A percentile compares a stretch with the other conserved stretches of the same genome.
Evolutionary conservation across 2,329 filamentous ascomycete genomes (phyloP).

Genomic region (Alternaria solani): DNA sequence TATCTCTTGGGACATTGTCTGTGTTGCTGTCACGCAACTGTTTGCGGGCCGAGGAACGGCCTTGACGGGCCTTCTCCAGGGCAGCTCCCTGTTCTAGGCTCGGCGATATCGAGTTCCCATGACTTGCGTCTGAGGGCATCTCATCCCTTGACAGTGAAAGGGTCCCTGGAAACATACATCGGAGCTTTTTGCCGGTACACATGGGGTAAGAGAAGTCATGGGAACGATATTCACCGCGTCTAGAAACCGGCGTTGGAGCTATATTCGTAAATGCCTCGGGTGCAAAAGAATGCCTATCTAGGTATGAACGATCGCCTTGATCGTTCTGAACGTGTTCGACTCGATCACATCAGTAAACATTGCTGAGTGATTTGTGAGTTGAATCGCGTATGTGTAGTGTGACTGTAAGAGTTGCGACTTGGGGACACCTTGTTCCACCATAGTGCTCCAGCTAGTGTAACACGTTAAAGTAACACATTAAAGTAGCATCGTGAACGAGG

Average conservation of each 20-base stretch:
- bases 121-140: neutral
- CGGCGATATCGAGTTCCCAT: constrained; percentile 6
- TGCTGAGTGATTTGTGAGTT: neutral
- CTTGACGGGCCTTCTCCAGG: constrained; percentile 7
- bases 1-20: constrained; percentile 9
- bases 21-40: constrained; percentile 16
- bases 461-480: neutral
- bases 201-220: neutral
- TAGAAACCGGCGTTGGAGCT: neutral
- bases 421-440: neutral
- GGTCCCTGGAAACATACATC: neutral
- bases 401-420: neutral
- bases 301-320: constrained; percentile 1
- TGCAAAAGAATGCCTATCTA: neutral
- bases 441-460: neutral
- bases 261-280: neutral
- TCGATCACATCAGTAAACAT: neutral
- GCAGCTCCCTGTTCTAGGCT: constrained; percentile 2
- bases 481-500: neutral
- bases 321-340: neutral
- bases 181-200: constrained; percentile 1
- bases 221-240: neutral
- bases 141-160: neutral
- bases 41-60: constrained; percentile 4
- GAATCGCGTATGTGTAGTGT: neutral